A percentile compares a stretch with the other conserved stretches of the same genome.
Evolutionary conservation across 2,329 filamentous ascomycete genomes (phyloP).

Genomic region (Pseudocercospora macadamiae): DNA sequence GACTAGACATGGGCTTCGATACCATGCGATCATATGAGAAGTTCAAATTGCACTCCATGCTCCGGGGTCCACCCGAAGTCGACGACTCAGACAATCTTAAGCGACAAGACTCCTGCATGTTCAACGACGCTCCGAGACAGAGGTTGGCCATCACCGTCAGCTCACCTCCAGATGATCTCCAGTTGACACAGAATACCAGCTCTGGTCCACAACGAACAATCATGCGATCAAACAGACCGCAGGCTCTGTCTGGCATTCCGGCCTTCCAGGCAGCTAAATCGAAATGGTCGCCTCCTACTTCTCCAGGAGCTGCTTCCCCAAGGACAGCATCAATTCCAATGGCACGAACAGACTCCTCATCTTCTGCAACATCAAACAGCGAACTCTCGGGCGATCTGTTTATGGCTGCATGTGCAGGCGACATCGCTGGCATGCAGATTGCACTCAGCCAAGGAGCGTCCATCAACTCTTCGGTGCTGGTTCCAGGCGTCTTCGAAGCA

Average conservation of each 20-base stretch:
- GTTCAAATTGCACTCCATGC: constrained; percentile 19
- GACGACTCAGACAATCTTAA: constrained; percentile 18
- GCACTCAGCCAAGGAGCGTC: constrained; percentile 34
- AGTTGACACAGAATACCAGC: constrained; percentile 14
- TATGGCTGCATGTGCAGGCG: constrained; percentile 35
- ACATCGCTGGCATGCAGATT: constrained; percentile 32
- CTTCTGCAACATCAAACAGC: constrained; percentile 9
- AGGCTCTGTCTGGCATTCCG: constrained; percentile 26
- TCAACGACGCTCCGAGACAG: constrained; percentile 15
- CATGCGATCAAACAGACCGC: constrained; percentile 22
- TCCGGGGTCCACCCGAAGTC: constrained; percentile 9
- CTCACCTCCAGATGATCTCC: not conserved
- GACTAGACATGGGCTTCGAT: constrained; percentile 26
- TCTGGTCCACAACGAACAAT: constrained; percentile 18
- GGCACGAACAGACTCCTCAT: constrained; percentile 23
- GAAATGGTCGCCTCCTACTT: constrained; percentile 38
- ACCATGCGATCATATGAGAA: constrained; percentile 28
- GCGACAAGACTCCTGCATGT: constrained; percentile 28
- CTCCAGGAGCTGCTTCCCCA: constrained; percentile 35
- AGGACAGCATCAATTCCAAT: constrained; percentile 16
- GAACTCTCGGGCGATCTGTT: constrained; percentile 33
- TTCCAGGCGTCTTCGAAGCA: constrained; percentile 35
- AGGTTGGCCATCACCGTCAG: not conserved
- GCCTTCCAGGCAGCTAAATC: constrained; percentile 34
- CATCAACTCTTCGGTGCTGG: constrained; percentile 31